Evolutionary conservation across 805 yeast genomes (phyloP), one percentile per base, ranked within the genome.

Genomic region (Suhomyces xylopsoci): DNA sequence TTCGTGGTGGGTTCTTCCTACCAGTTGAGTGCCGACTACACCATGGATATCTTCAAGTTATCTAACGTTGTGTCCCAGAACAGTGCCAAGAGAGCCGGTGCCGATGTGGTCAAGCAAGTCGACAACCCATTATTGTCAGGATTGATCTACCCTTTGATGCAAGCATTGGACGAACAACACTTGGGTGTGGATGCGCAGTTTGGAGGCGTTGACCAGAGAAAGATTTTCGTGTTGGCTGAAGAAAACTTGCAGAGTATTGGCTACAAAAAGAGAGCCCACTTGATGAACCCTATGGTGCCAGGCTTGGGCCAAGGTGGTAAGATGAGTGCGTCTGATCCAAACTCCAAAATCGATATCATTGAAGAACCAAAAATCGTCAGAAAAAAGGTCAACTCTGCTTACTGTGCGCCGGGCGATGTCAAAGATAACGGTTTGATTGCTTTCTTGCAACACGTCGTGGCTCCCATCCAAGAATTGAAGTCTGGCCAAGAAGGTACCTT

Each of bases 241-340:
- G 99, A 94, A 75, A 87, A 88, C 73, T 82, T 94, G 67, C 92
- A 85, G 43, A 67, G 83, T 48, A 64, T 94, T 52, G 97, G 97
- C 42, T 94, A 93, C 85, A 90, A 88, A 75, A 94, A 94, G 80
- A 87, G 99, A 70, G 99, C 96, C 28, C 99, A 94, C 75, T 79
- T 94, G 67, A 94, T 94, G 99, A 94, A 94, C 77, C 93, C 91
- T 51, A 93, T 94, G 98, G 97, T 96, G 46, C 99, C 99, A 48
- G 98, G 99, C 51, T 82, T 94, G 62, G 84, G 87, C 30, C 97
- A 92, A 74, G 97, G 98, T 62, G 99, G 96, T 64, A 94, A 94
- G 70, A 94, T 94, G 99, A 90, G 97, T 62, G 97, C 99, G 2
- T 90, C 97, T 34, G 99, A 94, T 76, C 97, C 99, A 62, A 94